A percentile compares a stretch with the other conserved stretches of the same genome.
Evolutionary conservation across 345 rosid genomes (phyloP).

Genomic region (Boechera stricta): DNA sequence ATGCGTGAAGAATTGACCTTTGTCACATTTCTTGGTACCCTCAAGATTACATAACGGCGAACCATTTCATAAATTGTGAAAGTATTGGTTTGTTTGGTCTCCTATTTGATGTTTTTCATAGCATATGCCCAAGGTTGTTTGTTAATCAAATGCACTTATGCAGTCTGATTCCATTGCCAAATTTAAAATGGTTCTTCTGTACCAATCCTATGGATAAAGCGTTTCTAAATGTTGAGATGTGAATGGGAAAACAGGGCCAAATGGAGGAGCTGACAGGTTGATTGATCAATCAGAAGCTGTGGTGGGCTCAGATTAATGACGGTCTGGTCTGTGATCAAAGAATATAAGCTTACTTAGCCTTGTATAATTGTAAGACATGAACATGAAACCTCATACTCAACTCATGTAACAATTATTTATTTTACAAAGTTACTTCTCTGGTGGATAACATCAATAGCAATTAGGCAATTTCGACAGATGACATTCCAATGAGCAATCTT

Average conservation of each 20-base stretch:
- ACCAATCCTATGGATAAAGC: background rate
- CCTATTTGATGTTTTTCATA: background rate
- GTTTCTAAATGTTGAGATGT: slow-evolving; percentile 9
- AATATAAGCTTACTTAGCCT: slow-evolving; percentile 24
- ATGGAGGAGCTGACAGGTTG: slow-evolving; percentile 86
- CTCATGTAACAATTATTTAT: slow-evolving; percentile 25
- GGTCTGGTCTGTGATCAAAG: slow-evolving; percentile 8
- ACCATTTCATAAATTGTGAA: background rate
- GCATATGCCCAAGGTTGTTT: background rate
- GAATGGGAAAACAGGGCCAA: slow-evolving; percentile 66
- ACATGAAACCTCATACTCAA: slow-evolving; percentile 28
- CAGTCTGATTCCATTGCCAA: background rate
- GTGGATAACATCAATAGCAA: slow-evolving; percentile 4
- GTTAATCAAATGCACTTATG: background rate
- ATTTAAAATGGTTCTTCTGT: background rate
- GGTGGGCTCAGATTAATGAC: slow-evolving; percentile 1
- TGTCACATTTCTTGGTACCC: background rate
- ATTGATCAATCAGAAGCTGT: slow-evolving; percentile 46
- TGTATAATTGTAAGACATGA: slow-evolving; percentile 34
- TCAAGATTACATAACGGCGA: background rate
- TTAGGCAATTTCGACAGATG: background rate
- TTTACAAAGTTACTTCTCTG: slow-evolving; percentile 3
- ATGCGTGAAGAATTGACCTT: background rate
- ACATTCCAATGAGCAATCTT: too few relatives aligned
- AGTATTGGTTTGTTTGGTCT: background rate